Evolutionary conservation across 306 rosid genomes (phyloP), one percentile per base, ranked within the genome.

Genomic region (Bauhinia variegata): DNA sequence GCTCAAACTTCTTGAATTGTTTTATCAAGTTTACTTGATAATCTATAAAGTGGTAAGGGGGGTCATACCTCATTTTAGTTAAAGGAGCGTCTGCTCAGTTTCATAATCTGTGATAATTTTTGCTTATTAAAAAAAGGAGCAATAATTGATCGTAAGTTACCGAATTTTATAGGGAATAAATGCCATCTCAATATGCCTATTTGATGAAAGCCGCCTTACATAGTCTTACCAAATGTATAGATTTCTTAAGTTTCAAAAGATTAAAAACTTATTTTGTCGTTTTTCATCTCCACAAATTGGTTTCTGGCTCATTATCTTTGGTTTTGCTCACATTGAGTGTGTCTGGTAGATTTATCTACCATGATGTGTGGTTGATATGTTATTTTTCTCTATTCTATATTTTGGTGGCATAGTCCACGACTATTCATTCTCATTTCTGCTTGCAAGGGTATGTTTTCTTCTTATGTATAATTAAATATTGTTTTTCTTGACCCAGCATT

Each of bases 401-500:
- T 28, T 41, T 23, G 28, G 28, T 1, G 28, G 2, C 28, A 23
- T 23, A 23, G 2, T 23, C 28, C 28, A 23, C 28, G 2, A 23
- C 38, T 32, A 6, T 19, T 23, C 17, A 2, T 19, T 36, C 12
- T 11, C 8, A 19, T 57, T 39, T 15, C 52, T 71, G 10, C 48
- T 30, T 34, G 9, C 7, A 8, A 47, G 9, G 12, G 15, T 38
- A 5, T 31, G 28, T 7, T 59, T 39, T 44, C 43, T 10, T 32
- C 8, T 43, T 41, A 13, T 39, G 5, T 68, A 11, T 36, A 32
- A 16, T 2, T 23, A 1, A 51, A 23, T 64, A 57, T 23, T 78
- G 54, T 57, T 64, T 10, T 68, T 63, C 68, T 68, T 62, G 69
- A 57, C 75, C 54, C 84, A 90, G 95, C 82, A 80, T 75, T 82